Conservation (phyloP, 2,329 filamentous ascomycete genomes). For the Elsinoe batatas region DNA sequence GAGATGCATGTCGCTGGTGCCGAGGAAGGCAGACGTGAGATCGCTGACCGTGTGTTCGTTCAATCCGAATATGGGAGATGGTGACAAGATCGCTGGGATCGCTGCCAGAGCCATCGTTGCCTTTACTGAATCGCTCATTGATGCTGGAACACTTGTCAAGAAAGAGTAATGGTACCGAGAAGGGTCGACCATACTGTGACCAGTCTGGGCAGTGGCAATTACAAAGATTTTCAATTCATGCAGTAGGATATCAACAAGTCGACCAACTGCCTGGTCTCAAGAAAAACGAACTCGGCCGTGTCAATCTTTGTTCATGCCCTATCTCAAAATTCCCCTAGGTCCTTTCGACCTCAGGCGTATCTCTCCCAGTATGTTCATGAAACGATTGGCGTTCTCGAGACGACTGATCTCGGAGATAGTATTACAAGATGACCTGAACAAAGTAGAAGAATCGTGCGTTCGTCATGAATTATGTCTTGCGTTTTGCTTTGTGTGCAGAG, state of each 20-base stretch:
- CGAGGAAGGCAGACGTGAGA: too few relatives aligned
- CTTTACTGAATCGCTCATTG: too few relatives aligned
- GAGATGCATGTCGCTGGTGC: too few relatives aligned
- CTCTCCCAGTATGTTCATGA: background rate
- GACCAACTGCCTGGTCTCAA: conserved; percentile 2
- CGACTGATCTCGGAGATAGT: conserved; percentile 10
- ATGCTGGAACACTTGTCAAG: too few relatives aligned
- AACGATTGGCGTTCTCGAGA: background rate
- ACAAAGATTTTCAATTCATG: conserved; percentile 5
- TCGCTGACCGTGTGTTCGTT: too few relatives aligned
- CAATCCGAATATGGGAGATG: too few relatives aligned
- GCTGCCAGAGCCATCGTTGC: too few relatives aligned
- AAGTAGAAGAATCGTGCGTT: conserved; percentile 9
- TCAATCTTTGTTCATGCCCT: background rate
- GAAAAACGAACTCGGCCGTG: background rate
- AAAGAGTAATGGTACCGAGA: too few relatives aligned
- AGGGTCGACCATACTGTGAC: too few relatives aligned
- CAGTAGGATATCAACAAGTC: conserved; percentile 5
- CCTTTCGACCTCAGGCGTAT: background rate
- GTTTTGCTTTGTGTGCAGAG: too few relatives aligned
- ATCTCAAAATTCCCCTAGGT: background rate
- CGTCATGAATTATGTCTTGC: conserved; percentile 6
- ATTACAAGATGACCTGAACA: background rate
- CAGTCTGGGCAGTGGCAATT: too few relatives aligned
- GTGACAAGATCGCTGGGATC: too few relatives aligned